Evolutionary conservation across 2,329 filamentous ascomycete genomes (phyloP).

Genomic region (Fusarium sp.): DNA sequence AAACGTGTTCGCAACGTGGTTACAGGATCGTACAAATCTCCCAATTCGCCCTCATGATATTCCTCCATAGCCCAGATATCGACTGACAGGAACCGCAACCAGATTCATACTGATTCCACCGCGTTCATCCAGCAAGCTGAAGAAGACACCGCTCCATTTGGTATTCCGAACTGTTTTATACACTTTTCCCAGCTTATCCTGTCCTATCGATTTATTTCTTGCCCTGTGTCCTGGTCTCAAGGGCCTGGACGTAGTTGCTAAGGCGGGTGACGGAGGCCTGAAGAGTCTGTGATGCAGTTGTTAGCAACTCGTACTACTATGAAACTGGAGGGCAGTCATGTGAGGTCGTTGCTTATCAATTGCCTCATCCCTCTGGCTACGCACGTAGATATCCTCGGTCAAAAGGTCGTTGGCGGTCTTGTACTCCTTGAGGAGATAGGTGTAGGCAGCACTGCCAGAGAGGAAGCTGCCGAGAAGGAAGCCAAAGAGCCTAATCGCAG

Average conservation of each 20-base stretch:
- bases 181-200: conserved; percentile 21
- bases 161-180: conserved; percentile 33
- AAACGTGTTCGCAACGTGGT: conserved; percentile 23
- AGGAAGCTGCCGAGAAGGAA: conserved; percentile 88
- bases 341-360: conserved; percentile 4
- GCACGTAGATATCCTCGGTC: conserved; percentile 94
- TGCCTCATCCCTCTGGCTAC: conserved; percentile 53
- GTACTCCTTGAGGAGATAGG: conserved; percentile 94
- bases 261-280: conserved; percentile 89
- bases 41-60: conserved; percentile 9
- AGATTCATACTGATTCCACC: conserved; percentile 26
- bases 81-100: conserved; percentile 12
- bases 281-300: conserved; percentile 69
- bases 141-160: conserved; percentile 7
- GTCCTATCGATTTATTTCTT: conserved; percentile 70
- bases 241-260: conserved; percentile 81
- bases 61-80: conserved; percentile 5
- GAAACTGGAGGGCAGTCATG: neutral
- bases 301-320: conserved; percentile 9
- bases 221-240: conserved; percentile 84
- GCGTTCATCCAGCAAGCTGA: conserved; percentile 10
- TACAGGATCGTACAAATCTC: conserved; percentile 30
- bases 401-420: conserved; percentile 92
- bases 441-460: conserved; percentile 85
- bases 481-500: conserved; percentile 76